Evolutionary conservation across 768 basidiomycete species (phyloP), one percentile per base, ranked within the genome.

Genomic region (Mycena indigotica): DNA sequence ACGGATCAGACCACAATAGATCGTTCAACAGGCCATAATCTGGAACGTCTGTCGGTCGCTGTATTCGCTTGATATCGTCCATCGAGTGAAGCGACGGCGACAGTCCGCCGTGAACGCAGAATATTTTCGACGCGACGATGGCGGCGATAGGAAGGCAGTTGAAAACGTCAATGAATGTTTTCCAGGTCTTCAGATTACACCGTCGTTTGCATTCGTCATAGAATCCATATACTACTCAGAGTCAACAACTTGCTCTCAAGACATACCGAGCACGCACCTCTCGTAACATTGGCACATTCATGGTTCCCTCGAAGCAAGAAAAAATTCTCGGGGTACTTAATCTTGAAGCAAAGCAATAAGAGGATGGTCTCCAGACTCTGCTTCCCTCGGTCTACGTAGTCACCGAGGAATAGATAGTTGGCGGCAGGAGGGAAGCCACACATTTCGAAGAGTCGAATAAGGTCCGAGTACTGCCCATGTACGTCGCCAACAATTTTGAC

Each of bases 401-500:
- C 97, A 41, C 97, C 97, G 41, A 99, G 83, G 81, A 98, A 99
- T 59, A 99, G 91, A 74, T 98, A 99, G 70, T 98, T 98, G 65
- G 95, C 89, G 4, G 89, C 83, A 4, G 97, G 97, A 25, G 97
- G 97, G 74, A 98, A 99, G 23, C 97, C 97, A 70, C 97, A 98
- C 96, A 98, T 98, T 74, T 98, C 97, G 67, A 99, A 99, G 45
- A 99, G 76, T 52, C 97, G 89, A 67, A 98, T 98, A 67, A 99
- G 87, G 80, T 99, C 97, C 50, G 92, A 93, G 74, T 98, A 99
- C 77, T 99, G 97, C 5, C 97, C 97, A 69, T 99, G 97, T 5
- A 98, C 95, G 74, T 99, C 97, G 25, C 97, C 97, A 17, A 98
- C 97, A 62, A 99, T 98, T 83, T 98, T 99, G 65, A 99, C 97